A percentile compares a stretch with the other conserved stretches of the same genome.
Evolutionary conservation across 2,329 filamentous ascomycete species (phyloP).

Genomic region (Beauveria scarabaeidicola): DNA sequence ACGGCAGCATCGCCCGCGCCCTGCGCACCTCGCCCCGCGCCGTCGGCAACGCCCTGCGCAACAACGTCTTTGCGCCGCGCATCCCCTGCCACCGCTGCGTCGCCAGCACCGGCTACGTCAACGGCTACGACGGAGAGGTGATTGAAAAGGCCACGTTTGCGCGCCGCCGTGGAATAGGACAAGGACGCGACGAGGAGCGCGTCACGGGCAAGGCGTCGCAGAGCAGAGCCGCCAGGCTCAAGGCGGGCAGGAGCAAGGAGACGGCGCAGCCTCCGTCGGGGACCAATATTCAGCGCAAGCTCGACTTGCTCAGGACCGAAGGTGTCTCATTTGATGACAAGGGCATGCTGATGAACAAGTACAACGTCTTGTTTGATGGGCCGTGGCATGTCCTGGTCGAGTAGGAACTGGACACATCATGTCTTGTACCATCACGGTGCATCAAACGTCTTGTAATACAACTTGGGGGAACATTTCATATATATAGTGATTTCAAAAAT

Average conservation of each 20-base stretch:
- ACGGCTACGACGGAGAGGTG: conserved; percentile 12
- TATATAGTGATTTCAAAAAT: background rate
- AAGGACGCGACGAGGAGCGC: background rate
- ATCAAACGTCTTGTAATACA: background rate
- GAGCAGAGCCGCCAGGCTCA: conserved; percentile 7
- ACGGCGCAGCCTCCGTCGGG: conserved; percentile 6
- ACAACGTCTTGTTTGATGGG: conserved; percentile 9
- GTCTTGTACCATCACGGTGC: background rate
- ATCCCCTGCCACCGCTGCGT: conserved; percentile 12
- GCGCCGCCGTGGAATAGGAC: too few relatives aligned
- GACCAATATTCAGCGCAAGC: conserved; percentile 8
- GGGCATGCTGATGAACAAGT: conserved; percentile 9
- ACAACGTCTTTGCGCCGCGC: conserved; percentile 10
- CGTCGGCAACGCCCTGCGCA: conserved; percentile 13
- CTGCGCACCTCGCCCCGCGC: conserved; percentile 11
- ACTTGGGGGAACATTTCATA: background rate
- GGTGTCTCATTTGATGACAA: conserved; percentile 7
- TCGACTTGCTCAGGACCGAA: conserved; percentile 4
- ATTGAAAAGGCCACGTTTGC: background rate
- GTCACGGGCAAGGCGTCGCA: conserved; percentile 1
- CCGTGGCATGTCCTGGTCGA: background rate
- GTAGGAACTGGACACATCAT: background rate
- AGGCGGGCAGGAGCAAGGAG: conserved; percentile 1
- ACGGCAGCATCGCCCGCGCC: conserved; percentile 7
- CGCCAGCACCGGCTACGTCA: conserved; percentile 10